Evolutionary conservation across 2,329 filamentous ascomycete species (phyloP).

Genomic region (Lasiodiplodia theobromae): DNA sequence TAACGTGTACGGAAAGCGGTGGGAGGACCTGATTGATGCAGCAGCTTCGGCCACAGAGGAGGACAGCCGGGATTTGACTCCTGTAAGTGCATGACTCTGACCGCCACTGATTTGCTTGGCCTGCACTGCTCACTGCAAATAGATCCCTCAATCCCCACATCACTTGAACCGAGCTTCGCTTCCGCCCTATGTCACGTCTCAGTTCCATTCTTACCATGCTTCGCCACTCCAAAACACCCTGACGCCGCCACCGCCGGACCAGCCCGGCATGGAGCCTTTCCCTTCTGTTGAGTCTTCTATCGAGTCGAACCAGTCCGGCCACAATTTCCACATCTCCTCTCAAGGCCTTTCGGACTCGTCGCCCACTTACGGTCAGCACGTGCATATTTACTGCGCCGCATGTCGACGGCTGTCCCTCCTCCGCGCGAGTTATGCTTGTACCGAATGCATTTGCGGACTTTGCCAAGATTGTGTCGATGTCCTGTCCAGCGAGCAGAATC

Average conservation of each 20-base stretch:
- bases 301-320: conserved; percentile 74
- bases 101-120: conserved; percentile 21
- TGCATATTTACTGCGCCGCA: conserved; percentile 91
- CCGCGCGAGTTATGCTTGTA: conserved; percentile 89
- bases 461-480: conserved; percentile 88
- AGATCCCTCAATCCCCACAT: conserved; percentile 59
- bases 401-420: conserved; percentile 80
- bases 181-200: conserved; percentile 60
- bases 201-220: conserved; percentile 76
- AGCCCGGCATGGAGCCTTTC: conserved; percentile 70
- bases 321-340: conserved; percentile 65
- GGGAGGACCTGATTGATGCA: conserved; percentile 96
- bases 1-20: conserved; percentile 80
- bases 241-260: conserved; percentile 72
- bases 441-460: conserved; percentile 93
- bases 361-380: conserved; percentile 59
- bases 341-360: conserved; percentile 64
- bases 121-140: conserved; percentile 32
- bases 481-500: conserved; percentile 73
- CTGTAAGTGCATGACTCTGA: conserved; percentile 62
- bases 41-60: conserved; percentile 93
- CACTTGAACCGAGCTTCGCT: conserved; percentile 65
- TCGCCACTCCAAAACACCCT: conserved; percentile 90
- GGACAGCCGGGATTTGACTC: conserved; percentile 85
- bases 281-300: conserved; percentile 85